Base-by-base conservation (phyloP, 1,284 basidiomycete species). In the Kwoniella shivajii region DNA sequence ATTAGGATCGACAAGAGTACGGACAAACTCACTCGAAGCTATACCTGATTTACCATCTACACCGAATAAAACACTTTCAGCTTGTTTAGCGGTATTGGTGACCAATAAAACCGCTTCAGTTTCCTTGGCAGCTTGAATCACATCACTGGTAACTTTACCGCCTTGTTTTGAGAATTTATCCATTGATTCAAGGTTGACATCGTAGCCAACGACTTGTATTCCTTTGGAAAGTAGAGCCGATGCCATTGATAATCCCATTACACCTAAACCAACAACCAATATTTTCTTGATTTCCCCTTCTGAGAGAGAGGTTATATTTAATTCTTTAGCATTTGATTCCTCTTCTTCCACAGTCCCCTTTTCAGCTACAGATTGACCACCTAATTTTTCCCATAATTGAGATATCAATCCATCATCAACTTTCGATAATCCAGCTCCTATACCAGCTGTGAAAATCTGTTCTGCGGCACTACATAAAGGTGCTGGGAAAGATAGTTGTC, bases 321-420 rank as follows among this genome's bases (percentile, higher is more conserved):
- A 50, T 56, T 69, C 64, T 45, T 63, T 63, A 0, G 70, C 68
- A 43, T 63, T 61, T 22, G 53, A 53, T 29, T 58, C 57, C 56
- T 67, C 69, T 38, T 66, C 69, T 34, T 64, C 64, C n/a, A 64
- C 57, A 0, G 61, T 64, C 0, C 66, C 69, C 18, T 59, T 49
- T 46, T 71, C 69, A 4, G 48, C 56, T 7, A 69, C 56, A 1
- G 63, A 37, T 33, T 45, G 47, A 7, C 65, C 73, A 14, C 73
- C 70, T 47, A 75, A 70, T 20, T 52, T 57, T 56, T 71, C 59
- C 66, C 68, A 77, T 6, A 74, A 57, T 61, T 69, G 71, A n/a
- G 68, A 65, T 6, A 74, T 53, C 26, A 64, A 60, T 2, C 67
- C 66, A 39, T 74, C 73, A 24, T 74, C 72, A 24, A 66, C 67